These are phyloP conservation scores for Leccinum boreale DNA, from an alignment of 768 basidiomycete genomes.

Conservation along the genomic window DNA sequence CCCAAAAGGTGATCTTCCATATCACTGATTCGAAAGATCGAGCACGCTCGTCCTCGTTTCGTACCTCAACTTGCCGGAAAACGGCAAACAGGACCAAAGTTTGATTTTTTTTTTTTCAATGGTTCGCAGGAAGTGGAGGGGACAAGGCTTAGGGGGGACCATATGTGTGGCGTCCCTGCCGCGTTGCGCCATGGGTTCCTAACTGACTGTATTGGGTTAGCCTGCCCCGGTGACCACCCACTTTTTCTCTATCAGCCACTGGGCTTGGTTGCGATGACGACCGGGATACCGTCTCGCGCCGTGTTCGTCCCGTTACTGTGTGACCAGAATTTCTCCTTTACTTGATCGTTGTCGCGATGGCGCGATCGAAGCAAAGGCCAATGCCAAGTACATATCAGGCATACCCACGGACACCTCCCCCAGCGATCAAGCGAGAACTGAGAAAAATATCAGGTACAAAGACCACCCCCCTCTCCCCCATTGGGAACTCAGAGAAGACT, in stretches of 20 bases:
- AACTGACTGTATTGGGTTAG: background rate
- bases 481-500: background rate
- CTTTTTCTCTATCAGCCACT: constrained; percentile 10
- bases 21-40: background rate
- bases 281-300: constrained; percentile 21
- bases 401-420: background rate
- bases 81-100: background rate
- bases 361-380: background rate
- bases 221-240: background rate
- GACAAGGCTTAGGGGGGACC: background rate
- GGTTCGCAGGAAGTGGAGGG: background rate
- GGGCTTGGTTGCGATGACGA: constrained; percentile 27
- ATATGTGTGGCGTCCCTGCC: background rate
- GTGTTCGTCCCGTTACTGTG: constrained; percentile 28
- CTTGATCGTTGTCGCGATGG: background rate
- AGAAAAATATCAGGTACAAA: constrained; percentile 19
- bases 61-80: background rate
- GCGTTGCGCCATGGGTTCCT: background rate
- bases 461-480: constrained; percentile 4
- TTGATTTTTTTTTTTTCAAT: too few relatives aligned
- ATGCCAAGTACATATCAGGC: constrained; percentile 6
- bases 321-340: constrained; percentile 22
- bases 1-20: background rate
- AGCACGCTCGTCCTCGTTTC: background rate
- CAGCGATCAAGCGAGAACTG: constrained; percentile 3